Evolutionary conservation across 306 rosid genomes (phyloP), one percentile per base, ranked within the genome.

Genomic region (Cyamopsis tetragonoloba): DNA sequence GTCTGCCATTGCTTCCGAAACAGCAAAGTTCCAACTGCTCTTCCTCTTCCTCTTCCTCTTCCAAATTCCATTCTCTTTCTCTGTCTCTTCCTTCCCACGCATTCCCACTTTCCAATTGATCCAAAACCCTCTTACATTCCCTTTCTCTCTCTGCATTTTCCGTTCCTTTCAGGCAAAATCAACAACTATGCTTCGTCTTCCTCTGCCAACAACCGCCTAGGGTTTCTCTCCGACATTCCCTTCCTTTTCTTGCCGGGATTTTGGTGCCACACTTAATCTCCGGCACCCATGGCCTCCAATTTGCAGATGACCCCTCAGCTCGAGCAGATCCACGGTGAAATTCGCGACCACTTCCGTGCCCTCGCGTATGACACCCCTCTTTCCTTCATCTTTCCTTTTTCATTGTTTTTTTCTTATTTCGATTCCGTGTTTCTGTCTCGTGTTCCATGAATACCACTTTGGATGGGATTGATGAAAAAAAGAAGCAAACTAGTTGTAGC

Each of bases 251-350:
- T 4, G 78, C 78, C 70, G 73, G 78, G 67, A 66, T 59, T 76
- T 59, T 47, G 73, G 50, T n/a, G 55, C 66, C 70, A 69, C 32
- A 50, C 71, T 31, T 58, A 4, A 47, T 83, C 79, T 60, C 83
- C 78, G 81, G 81, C 91, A 43, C 49, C 74, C 71, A 89, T 89
- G 97, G 86, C 97, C 62, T 43, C 78, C 82, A 80, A 68, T 73
- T 84, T 89, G 80, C 89, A 79, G 57, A 95, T 90, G 99, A 77
- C 67, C 31, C 89, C 97, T 63, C 87, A 90, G 82, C 81, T 95
- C 69, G 99, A 95, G 88, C 99, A 90, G 97, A 95, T 90, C 95
- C 95, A 95, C 42, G 96, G 97, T 18, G 96, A 95, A 88, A 95
- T 95, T 81, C 89, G 80, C 58, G 99, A 95, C 68, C 53, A 83